Base-by-base conservation (phyloP, 129 eudicot species). In the Mikania micrantha region DNA sequence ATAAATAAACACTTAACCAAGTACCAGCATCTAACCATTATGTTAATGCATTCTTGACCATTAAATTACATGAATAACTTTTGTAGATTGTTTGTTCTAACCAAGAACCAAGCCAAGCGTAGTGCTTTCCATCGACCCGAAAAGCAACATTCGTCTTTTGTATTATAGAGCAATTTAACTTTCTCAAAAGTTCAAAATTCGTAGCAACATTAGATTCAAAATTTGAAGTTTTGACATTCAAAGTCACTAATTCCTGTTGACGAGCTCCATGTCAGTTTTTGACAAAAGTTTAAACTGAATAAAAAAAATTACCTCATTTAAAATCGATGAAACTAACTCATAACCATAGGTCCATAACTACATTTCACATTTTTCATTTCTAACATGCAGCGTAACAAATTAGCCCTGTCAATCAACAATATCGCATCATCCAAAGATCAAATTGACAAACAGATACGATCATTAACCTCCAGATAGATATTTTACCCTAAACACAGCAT, bases 331-430 rank as follows among this genome's bases (percentile, higher is more conserved):
- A 57, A 57, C 57, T 16, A 41, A 70, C 57, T 70, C 66, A 28
- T 39, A 57, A 56, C 57, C 20, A n/a, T n/a, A n/a, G n/a, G n/a
- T 56, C 56, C n/a, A n/a, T n/a, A 57, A 40, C 75, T 70, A 70
- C 75, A 57, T 70, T 70, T 29, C 75, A 70, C 45, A 10, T 15
- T 38, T 36, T 5, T 40, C 40, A 4, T 54, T 15, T 54, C 53
- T 69, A 69, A 54, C 65, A 31, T 38, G 54, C 42, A 53, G 1
- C 65, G 64, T 40, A n/a, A 39, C 74, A 57, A 42, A 57, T 70
- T 70, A 56, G 38, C 28, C 75, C 75, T 57, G 57, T 39, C 15
- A 41, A 57, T 57, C 9, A 70, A 70, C 67, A 70, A 57, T 57
- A 27, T 9, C 4, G 15, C 65, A 34, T 57, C 21, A 57, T 70